Evolutionary conservation across 495 filamentous ascomycete species (phyloP).

Genomic region (Penicillium ochrochloron): DNA sequence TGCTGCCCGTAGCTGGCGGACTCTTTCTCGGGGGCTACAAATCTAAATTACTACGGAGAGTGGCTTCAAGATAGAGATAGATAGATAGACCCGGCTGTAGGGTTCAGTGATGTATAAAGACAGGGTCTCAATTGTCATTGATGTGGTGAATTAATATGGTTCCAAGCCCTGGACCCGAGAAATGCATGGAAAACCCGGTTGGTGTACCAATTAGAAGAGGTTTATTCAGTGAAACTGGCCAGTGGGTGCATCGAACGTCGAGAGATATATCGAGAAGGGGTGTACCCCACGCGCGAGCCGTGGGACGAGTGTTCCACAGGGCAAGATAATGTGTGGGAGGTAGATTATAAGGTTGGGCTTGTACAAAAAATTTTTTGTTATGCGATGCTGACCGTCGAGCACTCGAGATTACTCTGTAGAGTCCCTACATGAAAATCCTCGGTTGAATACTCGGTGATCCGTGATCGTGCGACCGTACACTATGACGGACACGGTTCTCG

Average conservation of each 20-base stretch:
- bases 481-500: not conserved
- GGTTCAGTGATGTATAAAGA: not conserved
- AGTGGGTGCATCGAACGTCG: conserved; percentile 17
- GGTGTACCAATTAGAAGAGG: not conserved
- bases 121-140: not conserved
- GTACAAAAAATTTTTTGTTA: not conserved
- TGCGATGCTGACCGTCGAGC: not conserved
- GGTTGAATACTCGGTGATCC: not conserved
- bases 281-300: conserved; percentile 21
- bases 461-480: not conserved
- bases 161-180: not conserved
- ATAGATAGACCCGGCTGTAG: too few relatives aligned
- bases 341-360: conserved; percentile 12
- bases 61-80: too few relatives aligned
- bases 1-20: not conserved
- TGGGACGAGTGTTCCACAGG: conserved; percentile 18
- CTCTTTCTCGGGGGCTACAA: not conserved
- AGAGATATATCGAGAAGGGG: conserved; percentile 6
- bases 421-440: too few relatives aligned
- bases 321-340: conserved; percentile 12
- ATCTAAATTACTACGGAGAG: too few relatives aligned
- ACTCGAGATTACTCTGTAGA: too few relatives aligned
- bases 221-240: not conserved
- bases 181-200: not conserved
- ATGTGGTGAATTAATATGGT: not conserved